These are phyloP conservation scores for Cenchrus fungigraminus DNA, from an alignment of 176 grass and related monocot species.

Conservation along the genomic window DNA sequence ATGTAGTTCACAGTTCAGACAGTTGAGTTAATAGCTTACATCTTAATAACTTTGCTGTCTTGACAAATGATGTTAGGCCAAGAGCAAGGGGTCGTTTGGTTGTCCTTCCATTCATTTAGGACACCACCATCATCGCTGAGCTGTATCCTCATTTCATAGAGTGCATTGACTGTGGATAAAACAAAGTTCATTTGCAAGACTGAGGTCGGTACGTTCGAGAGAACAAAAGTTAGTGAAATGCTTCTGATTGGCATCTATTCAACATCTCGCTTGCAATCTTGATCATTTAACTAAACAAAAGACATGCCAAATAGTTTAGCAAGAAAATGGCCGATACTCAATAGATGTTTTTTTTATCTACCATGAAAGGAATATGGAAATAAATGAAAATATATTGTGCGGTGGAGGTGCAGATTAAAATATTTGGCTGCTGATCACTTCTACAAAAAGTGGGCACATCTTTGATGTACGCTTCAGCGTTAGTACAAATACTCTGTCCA, in stretches of 20 bases:
- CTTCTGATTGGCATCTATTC: background rate
- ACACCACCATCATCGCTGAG: constrained; percentile 47
- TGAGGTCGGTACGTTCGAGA: background rate
- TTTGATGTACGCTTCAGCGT: background rate
- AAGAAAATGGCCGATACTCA: background rate
- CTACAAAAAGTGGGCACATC: constrained; percentile 11
- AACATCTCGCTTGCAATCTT: no score
- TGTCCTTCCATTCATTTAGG: constrained; percentile 53
- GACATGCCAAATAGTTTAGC: no score
- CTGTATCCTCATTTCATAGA: constrained; percentile 56
- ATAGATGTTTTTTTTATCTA: constrained; percentile 9
- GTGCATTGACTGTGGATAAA: constrained; percentile 22
- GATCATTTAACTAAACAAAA: no score
- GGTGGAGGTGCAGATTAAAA: background rate
- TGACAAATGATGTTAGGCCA: constrained; percentile 42
- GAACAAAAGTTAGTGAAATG: background rate
- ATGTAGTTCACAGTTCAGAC: constrained; percentile 30
- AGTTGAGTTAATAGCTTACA: constrained; percentile 50
- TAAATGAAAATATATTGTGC: background rate
- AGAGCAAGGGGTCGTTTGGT: constrained; percentile 64
- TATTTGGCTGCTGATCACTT: constrained; percentile 10
- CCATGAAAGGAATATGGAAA: background rate
- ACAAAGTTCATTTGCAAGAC: constrained; percentile 1
- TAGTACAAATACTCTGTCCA: no score
- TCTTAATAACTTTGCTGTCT: constrained; percentile 25